Evolutionary conservation across 805 yeast genomes (phyloP).

Genomic region (Metschnikowia continentalis): DNA sequence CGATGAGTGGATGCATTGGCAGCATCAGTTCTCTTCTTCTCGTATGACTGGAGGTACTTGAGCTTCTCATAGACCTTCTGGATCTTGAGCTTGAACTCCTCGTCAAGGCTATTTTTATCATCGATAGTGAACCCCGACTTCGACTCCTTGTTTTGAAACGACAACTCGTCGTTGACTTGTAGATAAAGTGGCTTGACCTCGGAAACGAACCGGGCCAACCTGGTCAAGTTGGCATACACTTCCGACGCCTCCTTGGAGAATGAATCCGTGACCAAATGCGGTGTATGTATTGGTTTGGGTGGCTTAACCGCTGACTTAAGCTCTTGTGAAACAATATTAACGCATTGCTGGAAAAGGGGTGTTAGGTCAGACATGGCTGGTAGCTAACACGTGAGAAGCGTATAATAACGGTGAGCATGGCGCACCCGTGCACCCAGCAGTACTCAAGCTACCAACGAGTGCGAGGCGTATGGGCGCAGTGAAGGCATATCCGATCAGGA

Average conservation of each 20-base stretch:
- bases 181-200: constrained; percentile 35
- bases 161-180: constrained; percentile 19
- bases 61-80: constrained; percentile 51
- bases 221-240: constrained; percentile 29
- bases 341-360: constrained; percentile 46
- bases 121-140: constrained; percentile 31
- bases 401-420: neutral
- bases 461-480: no score
- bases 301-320: constrained; percentile 9
- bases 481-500: no score
- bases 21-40: constrained; percentile 37
- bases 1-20: constrained; percentile 11
- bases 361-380: constrained; percentile 44
- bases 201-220: constrained; percentile 29
- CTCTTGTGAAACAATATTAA: constrained; percentile 39
- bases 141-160: constrained; percentile 1
- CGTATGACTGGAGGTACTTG: constrained; percentile 49
- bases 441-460: no score
- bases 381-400: neutral
- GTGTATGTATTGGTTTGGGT: constrained; percentile 1
- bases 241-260: constrained; percentile 39
- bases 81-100: constrained; percentile 48
- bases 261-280: constrained; percentile 28
- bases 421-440: neutral
- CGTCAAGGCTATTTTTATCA: constrained; percentile 54